A percentile compares a stretch with the other conserved stretches of the same genome.
phyloP scores from a whole-genome alignment of 2,329 filamentous ascomycete genomes.

The Colletotrichum sansevieriae region DNA sequence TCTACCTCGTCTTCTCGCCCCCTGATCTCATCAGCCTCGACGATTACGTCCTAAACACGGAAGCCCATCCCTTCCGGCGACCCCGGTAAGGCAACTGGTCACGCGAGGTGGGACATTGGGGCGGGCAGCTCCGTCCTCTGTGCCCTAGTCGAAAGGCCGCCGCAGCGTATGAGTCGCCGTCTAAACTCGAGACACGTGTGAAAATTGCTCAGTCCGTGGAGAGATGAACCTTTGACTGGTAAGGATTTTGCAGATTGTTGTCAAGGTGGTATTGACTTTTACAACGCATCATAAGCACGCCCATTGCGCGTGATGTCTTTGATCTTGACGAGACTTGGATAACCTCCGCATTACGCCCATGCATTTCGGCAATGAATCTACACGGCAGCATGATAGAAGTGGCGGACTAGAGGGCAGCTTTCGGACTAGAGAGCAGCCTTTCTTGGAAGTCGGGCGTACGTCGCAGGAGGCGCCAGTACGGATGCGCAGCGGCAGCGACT shows the following conservation, averaged over 20 bases:
- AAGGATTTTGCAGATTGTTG: background rate
- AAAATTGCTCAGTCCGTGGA: background rate
- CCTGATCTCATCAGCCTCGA: conserved; percentile 74
- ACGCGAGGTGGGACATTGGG: background rate
- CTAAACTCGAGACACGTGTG: conserved; percentile 6
- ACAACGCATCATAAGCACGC: background rate
- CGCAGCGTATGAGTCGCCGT: background rate
- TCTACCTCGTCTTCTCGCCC: conserved; percentile 78
- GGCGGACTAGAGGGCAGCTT: background rate
- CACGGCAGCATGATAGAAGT: background rate
- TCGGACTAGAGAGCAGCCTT: background rate
- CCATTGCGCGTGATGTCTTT: background rate
- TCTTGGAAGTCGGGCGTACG: conserved; percentile 17
- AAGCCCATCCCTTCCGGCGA: conserved; percentile 60
- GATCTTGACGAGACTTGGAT: too few species aligned
- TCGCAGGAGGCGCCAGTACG: background rate
- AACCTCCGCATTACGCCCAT: too few species aligned
- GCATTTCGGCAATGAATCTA: background rate
- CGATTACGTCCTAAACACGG: conserved; percentile 73
- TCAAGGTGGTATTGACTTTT: too few species aligned
- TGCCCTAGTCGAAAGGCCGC: background rate
- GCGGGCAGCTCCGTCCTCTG: conserved; percentile 1
- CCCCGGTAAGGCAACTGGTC: conserved; percentile 8
- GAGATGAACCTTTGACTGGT: conserved; percentile 18
- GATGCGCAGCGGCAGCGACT: too few species aligned